phyloP scores from a whole-genome alignment of 441 rosid genomes.

The Corymbia citriodora region DNA sequence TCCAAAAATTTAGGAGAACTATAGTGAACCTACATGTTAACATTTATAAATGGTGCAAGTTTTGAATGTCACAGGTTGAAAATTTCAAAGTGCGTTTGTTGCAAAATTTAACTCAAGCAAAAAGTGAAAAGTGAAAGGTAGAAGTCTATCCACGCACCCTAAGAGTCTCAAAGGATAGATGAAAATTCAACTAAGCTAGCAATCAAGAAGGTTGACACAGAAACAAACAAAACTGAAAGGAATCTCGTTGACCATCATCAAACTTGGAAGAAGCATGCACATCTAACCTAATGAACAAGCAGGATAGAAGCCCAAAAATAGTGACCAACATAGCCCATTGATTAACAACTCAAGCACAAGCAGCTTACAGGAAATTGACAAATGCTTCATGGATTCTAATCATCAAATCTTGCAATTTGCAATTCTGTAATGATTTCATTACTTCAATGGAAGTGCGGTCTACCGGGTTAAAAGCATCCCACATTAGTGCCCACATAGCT shows the following conservation, averaged over 20 bases:
- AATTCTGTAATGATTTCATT: not conserved
- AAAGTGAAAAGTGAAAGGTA: not conserved
- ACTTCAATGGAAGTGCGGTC: not conserved
- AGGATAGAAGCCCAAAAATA: not conserved
- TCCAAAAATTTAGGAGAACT: not conserved
- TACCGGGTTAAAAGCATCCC: not conserved
- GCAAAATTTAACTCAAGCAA: not conserved
- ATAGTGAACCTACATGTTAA: not conserved
- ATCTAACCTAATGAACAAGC: not conserved
- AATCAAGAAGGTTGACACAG: not conserved
- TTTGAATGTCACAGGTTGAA: not conserved
- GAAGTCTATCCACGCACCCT: not conserved
- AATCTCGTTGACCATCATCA: not conserved
- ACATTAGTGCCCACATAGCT: not conserved
- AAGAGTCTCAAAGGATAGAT: not conserved
- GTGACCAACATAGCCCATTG: not conserved
- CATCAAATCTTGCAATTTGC: not conserved
- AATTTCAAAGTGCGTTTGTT: not conserved
- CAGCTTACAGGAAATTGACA: not conserved
- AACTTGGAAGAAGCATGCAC: not conserved
- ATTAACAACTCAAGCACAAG: not conserved
- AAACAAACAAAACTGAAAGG: not conserved
- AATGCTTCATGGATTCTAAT: not conserved
- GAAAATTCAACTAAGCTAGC: not conserved
- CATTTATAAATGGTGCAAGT: not conserved